Conservation (phyloP, 768 basidiomycete species). For the Lentinula aciculospora region DNA sequence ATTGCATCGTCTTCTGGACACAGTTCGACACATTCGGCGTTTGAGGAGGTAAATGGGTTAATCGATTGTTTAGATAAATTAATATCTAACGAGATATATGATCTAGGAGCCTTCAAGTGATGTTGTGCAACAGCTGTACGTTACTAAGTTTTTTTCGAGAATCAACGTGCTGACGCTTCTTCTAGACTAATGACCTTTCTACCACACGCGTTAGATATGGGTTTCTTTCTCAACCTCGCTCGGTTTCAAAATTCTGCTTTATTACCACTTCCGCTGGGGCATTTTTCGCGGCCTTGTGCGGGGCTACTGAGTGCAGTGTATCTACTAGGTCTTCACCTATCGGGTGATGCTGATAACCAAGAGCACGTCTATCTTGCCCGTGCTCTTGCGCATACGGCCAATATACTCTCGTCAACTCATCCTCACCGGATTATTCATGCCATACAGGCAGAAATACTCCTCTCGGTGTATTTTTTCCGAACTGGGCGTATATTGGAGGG, state of each 20-base stretch:
- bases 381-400: slow-evolving; percentile 31
- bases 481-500: slow-evolving; percentile 36
- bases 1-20: background rate
- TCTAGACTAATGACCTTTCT: slow-evolving; percentile 53
- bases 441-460: slow-evolving; percentile 33
- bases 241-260: slow-evolving; percentile 45
- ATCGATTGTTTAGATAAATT: background rate
- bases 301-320: slow-evolving; percentile 44
- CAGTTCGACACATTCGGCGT: background rate
- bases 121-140: slow-evolving; percentile 33
- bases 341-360: slow-evolving; percentile 31
- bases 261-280: slow-evolving; percentile 42
- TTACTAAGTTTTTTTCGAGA: background rate
- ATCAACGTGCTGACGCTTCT: background rate
- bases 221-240: slow-evolving; percentile 55
- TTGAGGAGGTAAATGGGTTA: background rate
- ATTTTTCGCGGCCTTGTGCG: slow-evolving; percentile 40
- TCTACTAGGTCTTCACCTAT: slow-evolving; percentile 49
- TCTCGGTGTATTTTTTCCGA: slow-evolving; percentile 38
- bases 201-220: slow-evolving; percentile 51
- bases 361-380: slow-evolving; percentile 44
- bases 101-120: slow-evolving; percentile 21
- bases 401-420: slow-evolving; percentile 11
- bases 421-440: slow-evolving; percentile 25
- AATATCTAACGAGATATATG: background rate